Conservation (phyloP, 495 filamentous ascomycete species). For the Penicillium odoratum region DNA sequence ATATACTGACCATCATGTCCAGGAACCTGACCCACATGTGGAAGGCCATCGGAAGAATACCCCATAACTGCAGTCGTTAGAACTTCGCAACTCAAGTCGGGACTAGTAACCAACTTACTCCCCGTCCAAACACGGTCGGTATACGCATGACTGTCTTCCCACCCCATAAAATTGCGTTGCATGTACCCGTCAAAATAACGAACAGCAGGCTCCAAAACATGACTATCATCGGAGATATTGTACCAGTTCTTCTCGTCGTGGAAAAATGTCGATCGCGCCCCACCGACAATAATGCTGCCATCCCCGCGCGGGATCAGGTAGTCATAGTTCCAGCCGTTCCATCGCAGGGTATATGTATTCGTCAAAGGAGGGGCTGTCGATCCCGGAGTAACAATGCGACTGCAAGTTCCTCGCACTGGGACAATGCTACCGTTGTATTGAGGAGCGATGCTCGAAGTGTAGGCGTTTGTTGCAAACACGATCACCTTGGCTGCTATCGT, state of each 20-base stretch:
- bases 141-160: slow-evolving; percentile 47
- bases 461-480: slow-evolving; percentile 78
- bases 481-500: slow-evolving; percentile 56
- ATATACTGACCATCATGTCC: slow-evolving; percentile 41
- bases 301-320: slow-evolving; percentile 54
- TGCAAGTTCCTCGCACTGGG: slow-evolving; percentile 61
- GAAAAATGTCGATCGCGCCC: slow-evolving; percentile 40
- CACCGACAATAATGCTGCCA: slow-evolving; percentile 55
- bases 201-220: slow-evolving; percentile 38
- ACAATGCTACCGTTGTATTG: slow-evolving; percentile 70
- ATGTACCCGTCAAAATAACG: slow-evolving; percentile 51
- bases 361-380: slow-evolving; percentile 17
- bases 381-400: slow-evolving; percentile 33
- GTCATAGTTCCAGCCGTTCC: slow-evolving; percentile 35
- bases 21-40: slow-evolving; percentile 48
- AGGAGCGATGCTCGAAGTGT: slow-evolving; percentile 72
- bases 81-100: background rate
- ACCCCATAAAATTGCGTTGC: slow-evolving; percentile 47
- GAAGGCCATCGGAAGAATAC: slow-evolving; percentile 42
- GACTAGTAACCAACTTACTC: slow-evolving; percentile 35
- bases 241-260: slow-evolving; percentile 45
- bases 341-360: slow-evolving; percentile 30
- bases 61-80: slow-evolving; percentile 34
- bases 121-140: slow-evolving; percentile 54
- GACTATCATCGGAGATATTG: slow-evolving; percentile 49